Conservation (phyloP, 2,329 filamentous ascomycete genomes). For the Aspergillus ochraceoroseus region DNA sequence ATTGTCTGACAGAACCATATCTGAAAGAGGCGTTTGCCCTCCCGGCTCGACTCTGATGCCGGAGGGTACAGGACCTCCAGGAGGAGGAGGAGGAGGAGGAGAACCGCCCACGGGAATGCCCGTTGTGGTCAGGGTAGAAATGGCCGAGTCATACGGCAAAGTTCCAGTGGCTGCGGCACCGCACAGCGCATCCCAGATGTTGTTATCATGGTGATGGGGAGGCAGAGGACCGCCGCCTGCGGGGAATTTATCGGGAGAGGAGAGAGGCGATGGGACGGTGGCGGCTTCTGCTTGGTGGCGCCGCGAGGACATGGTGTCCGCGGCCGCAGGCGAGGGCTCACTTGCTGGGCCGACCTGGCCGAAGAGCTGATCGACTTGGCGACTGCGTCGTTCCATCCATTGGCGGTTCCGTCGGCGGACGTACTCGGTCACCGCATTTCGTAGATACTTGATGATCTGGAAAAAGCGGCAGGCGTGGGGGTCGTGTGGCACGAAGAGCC, state of each 20-base stretch:
- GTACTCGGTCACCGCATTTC: conserved; percentile 37
- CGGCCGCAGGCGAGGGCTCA: conserved; percentile 9
- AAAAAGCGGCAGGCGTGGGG: conserved; percentile 36
- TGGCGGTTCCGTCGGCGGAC: conserved; percentile 36
- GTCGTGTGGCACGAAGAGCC: conserved; percentile 34
- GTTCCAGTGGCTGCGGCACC: conserved; percentile 17
- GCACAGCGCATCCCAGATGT: conserved; percentile 31
- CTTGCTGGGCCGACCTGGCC: conserved; percentile 31
- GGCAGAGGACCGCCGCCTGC: conserved; percentile 14
- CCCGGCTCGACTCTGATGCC: conserved; percentile 16
- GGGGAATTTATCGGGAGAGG: conserved; percentile 21
- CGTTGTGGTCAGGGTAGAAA: conserved; percentile 33
- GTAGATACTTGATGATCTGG: conserved; percentile 41
- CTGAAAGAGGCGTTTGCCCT: conserved; percentile 32
- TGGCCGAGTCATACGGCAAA: conserved; percentile 30
- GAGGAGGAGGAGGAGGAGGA: too few species aligned
- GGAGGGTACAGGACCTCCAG: conserved; percentile 27
- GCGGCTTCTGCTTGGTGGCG: conserved; percentile 10
- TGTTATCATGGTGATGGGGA: conserved; percentile 21
- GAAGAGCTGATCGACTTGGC: conserved; percentile 42
- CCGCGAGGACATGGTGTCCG: conserved; percentile 10
- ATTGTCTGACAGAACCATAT: conserved; percentile 32
- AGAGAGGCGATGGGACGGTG: conserved; percentile 23
- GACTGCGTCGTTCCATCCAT: conserved; percentile 39
- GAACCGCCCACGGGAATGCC: conserved; percentile 33